Base-by-base conservation (phyloP, 2,329 filamentous ascomycete species). In the Aplosporella prunicola region DNA sequence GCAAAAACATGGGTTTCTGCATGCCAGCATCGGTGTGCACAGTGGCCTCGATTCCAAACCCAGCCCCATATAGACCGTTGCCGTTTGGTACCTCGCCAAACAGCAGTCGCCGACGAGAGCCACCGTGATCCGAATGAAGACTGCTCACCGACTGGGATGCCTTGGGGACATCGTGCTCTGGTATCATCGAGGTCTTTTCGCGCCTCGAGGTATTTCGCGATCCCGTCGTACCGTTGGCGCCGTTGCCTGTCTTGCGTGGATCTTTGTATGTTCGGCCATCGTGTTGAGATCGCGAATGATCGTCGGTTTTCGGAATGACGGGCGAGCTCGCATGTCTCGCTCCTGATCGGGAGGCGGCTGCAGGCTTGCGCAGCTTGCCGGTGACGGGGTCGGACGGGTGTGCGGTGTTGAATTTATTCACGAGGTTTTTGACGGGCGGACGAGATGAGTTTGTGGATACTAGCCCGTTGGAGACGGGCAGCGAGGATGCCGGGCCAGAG, bases 351-450 rank as follows among this genome's bases (percentile, higher is more conserved):
- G 44, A 5, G 48, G 51, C 16, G 52, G 51, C 20, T 49, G 32
- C 27, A 50, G 24, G 25, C 51, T 53, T 39, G 46, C 49, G 38
- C n/a, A 39, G 37, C 31, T 39, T 39, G 22, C 30, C 23, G 43
- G 47, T 48, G 24, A 53, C 40, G 10, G 55, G 53, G 6, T 49
- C 49, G 2, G 52, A 46, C 14, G 49, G 47, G 11, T 51, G 49
- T 14, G 54, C 44, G 10, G 55, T 48, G 41, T 59, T 56, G 42
- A 61, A 61, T 17, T 54, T 48, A 42, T 58, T 52, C 1, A 57
- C 56, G 28, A 61, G 51, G 24, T 51, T 56, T 45, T 47, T 57
- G 26, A 61, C 58, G 17, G 56, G 55, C n/a, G 53, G 53, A 40
- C 43, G 53, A 42, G 30, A 36, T 17, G 23, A 15, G 16, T 32